These are phyloP conservation scores for Geotrichum restrictum DNA, from an alignment of 1,139 yeast genomes.

Conservation along the genomic window DNA sequence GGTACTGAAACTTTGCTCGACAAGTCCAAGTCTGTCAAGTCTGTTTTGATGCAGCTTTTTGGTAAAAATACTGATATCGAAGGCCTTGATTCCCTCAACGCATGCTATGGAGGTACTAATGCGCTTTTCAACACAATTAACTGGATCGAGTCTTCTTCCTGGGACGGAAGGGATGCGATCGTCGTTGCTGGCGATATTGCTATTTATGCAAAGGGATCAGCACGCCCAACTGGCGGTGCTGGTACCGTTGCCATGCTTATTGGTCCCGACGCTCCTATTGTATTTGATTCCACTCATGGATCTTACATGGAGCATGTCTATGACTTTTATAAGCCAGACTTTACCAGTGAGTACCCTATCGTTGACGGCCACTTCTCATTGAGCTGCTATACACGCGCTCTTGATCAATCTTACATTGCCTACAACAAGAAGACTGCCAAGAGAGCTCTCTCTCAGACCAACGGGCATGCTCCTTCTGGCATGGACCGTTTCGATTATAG, in stretches of 20 bases:
- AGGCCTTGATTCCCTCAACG: constrained; percentile 94
- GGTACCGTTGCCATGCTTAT: constrained; percentile 93
- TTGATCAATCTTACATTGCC: constrained; percentile 78
- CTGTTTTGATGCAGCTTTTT: constrained; percentile 91
- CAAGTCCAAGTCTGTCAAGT: constrained; percentile 94
- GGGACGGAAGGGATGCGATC: constrained; percentile 98
- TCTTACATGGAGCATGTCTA: constrained; percentile 93
- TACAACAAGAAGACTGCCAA: constrained; percentile 78
- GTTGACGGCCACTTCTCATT: constrained; percentile 97
- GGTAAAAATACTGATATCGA: constrained; percentile 87
- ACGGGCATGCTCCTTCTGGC: constrained; percentile 39
- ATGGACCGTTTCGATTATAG: constrained; percentile 80
- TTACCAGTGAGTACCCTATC: constrained; percentile 92
- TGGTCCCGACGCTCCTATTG: constrained; percentile 98
- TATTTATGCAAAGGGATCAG: constrained; percentile 93
- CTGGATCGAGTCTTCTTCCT: constrained; percentile 93
- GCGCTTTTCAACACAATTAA: constrained; percentile 90
- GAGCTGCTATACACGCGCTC: constrained; percentile 88
- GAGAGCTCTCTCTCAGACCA: constrained; percentile 40
- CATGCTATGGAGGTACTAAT: constrained; percentile 98
- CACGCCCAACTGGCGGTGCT: constrained; percentile 99
- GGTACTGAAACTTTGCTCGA: constrained; percentile 98
- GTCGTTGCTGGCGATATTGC: constrained; percentile 98
- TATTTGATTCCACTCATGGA: constrained; percentile 83
- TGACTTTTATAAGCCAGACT: constrained; percentile 97